Evolutionary conservation across 148 eudicot species (phyloP), one percentile per base, ranked within the genome.

Genomic region (Beta vulgaris): DNA sequence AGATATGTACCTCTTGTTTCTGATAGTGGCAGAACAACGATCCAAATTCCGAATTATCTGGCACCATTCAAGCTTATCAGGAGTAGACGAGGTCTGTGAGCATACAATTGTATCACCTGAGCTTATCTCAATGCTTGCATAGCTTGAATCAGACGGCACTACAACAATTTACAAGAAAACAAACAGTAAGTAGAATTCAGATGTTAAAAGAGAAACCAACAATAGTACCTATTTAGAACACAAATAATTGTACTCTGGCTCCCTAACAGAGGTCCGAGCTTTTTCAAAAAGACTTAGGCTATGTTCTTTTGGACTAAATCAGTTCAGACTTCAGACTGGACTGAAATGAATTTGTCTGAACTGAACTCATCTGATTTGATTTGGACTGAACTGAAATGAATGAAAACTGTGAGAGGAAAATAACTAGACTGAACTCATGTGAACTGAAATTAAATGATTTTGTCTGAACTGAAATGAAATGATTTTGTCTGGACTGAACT

Each of bases 51-150:
- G 86, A 32, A 86, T 69, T 60, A 89, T 88, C 79, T 89, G 88
- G 81, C 96, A 89, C 96, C 96, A 91, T 66, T 75, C 87, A 67
- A 75, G 86, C 82, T 80, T 86, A 68, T 81, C 91, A 32, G 71
- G 26, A 60, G 88, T 66, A 37, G 75, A 76, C 37, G 82, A 82
- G 19, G 89, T 81, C 72, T 82, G 85, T 49, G 91, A 87, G 74
- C 84, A 83, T 59, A 91, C 48, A 46, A 72, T 60, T 67, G 62
- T 80, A 79, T 84, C 89, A 82, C 82, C 81, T 55, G 79, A 84
- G 66, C 79, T 84, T 72, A 91, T 82, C 55, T 89, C 88, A 76
- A 91, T 78, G 71, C 83, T 87, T 32, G 79, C 79, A 77, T 79
- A 87, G 69, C 79, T 71, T 37, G 85, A 77, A 77, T 86, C 84